These are phyloP conservation scores for Acanthamoeba healyi DNA, from an alignment of 208 protist species.

Conservation along the genomic window DNA sequence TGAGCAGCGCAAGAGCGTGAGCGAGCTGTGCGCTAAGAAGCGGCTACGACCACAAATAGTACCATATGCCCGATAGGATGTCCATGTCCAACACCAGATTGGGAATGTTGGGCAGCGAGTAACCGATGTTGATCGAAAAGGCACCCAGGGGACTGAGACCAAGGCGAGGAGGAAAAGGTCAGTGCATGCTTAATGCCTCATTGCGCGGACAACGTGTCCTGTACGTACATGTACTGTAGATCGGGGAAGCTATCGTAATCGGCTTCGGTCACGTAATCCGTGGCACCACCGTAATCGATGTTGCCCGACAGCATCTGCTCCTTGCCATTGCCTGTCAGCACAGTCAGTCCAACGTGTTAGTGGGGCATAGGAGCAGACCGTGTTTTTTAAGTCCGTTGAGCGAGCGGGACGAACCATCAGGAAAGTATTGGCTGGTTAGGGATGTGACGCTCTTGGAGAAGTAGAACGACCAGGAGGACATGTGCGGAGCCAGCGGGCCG, in stretches of 20 bases:
- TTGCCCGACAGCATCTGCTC: constrained; percentile 4
- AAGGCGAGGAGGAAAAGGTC: neutral
- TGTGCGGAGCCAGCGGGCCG: neutral
- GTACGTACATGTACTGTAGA: neutral
- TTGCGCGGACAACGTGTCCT: too few relatives aligned
- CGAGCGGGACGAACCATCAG: neutral
- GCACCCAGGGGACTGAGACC: neutral
- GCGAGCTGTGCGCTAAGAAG: neutral
- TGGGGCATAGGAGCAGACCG: neutral
- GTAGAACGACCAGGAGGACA: neutral
- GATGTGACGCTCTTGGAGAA: neutral
- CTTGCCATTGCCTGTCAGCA: neutral
- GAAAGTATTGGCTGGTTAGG: constrained; percentile 1
- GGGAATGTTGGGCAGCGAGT: neutral
- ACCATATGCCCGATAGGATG: neutral
- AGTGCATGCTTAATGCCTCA: too few relatives aligned
- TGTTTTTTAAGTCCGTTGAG: neutral
- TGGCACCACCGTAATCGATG: neutral
- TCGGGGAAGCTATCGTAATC: neutral
- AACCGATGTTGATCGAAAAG: constrained; percentile 15
- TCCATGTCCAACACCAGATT: constrained; percentile 17
- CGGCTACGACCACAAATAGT: neutral
- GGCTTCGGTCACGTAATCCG: neutral
- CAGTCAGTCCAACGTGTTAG: neutral
- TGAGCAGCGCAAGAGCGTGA: neutral